These are phyloP conservation scores for Aspergillus bertholletiae DNA, from an alignment of 495 filamentous ascomycete genomes.

Conservation along the genomic window DNA sequence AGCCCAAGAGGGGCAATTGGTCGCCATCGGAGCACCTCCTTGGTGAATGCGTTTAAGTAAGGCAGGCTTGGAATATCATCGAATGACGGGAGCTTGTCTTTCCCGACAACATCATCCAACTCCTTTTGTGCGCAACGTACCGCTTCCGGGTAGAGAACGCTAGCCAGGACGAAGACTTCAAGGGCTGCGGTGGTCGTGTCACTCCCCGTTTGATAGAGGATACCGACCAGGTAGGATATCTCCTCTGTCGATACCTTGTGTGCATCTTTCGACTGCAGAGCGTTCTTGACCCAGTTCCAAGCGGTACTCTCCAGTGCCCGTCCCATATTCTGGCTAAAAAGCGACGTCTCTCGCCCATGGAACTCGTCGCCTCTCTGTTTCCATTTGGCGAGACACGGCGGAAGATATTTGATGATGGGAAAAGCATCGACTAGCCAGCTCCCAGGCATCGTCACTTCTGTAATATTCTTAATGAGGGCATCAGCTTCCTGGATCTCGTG, in stretches of 20 bases:
- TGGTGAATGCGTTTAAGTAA: constrained; percentile 31
- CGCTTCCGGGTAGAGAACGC: constrained; percentile 31
- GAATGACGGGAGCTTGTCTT: constrained; percentile 16
- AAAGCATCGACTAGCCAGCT: constrained; percentile 29
- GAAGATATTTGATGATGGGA: constrained; percentile 27
- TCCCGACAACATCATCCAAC: constrained; percentile 21
- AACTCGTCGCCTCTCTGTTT: constrained; percentile 13
- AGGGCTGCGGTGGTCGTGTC: constrained; percentile 31
- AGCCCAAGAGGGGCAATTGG: constrained; percentile 33
- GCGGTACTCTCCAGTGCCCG: not conserved
- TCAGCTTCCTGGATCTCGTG: constrained; percentile 6
- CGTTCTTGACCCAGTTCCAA: constrained; percentile 27
- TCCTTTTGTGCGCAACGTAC: constrained; percentile 49
- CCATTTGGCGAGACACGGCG: constrained; percentile 23
- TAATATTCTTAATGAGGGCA: constrained; percentile 14
- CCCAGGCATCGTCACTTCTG: constrained; percentile 10
- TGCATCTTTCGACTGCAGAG: constrained; percentile 8
- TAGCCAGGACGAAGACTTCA: constrained; percentile 35
- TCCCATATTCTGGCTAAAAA: constrained; percentile 12
- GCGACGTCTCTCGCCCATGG: constrained; percentile 9
- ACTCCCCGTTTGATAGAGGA: constrained; percentile 33
- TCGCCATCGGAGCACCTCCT: constrained; percentile 37
- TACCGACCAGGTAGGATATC: constrained; percentile 32
- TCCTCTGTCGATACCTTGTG: constrained; percentile 21
- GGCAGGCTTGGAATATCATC: constrained; percentile 20